Evolutionary conservation across 2,329 filamentous ascomycete genomes (phyloP).

Genomic region (Aspergillus arachidicola): DNA sequence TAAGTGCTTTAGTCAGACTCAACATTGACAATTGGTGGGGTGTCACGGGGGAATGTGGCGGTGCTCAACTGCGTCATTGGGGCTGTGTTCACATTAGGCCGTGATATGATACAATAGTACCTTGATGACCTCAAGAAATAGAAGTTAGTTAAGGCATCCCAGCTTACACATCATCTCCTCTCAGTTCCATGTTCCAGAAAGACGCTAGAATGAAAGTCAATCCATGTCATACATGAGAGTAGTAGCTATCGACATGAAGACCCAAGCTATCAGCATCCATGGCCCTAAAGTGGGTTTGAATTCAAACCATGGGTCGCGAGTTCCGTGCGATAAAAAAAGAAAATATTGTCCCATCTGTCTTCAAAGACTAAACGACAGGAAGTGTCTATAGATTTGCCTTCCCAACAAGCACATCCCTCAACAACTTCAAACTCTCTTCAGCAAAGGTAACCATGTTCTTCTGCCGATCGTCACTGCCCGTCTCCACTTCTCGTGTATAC

Average conservation of each 20-base stretch:
- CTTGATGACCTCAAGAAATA: not conserved
- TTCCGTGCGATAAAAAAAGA: not conserved
- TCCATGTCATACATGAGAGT: not conserved
- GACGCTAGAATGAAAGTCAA: not conserved
- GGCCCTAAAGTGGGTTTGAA: not conserved
- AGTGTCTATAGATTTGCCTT: slow-evolving; percentile 12
- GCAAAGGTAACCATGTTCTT: slow-evolving; percentile 67
- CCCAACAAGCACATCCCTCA: slow-evolving; percentile 58
- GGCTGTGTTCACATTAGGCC: not conserved
- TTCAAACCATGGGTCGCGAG: not conserved
- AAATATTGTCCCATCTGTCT: no score
- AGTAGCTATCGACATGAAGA: not conserved
- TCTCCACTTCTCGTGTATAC: slow-evolving; percentile 59
- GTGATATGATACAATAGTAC: not conserved
- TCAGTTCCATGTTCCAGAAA: slow-evolving; percentile 3
- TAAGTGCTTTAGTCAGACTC: not conserved
- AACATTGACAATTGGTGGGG: not conserved
- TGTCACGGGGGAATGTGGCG: slow-evolving; percentile 1
- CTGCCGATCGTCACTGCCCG: slow-evolving; percentile 57
- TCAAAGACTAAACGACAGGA: not conserved
- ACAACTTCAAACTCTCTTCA: slow-evolving; percentile 56
- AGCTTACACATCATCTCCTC: not conserved
- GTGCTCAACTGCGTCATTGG: slow-evolving; percentile 2
- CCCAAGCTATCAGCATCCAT: not conserved
- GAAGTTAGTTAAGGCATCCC: not conserved